Percentiles rank a stretch among this genome's conserved stretches.
Conservation (phyloP, 208 protist genomes). For the Leishmania arabica region DNA sequence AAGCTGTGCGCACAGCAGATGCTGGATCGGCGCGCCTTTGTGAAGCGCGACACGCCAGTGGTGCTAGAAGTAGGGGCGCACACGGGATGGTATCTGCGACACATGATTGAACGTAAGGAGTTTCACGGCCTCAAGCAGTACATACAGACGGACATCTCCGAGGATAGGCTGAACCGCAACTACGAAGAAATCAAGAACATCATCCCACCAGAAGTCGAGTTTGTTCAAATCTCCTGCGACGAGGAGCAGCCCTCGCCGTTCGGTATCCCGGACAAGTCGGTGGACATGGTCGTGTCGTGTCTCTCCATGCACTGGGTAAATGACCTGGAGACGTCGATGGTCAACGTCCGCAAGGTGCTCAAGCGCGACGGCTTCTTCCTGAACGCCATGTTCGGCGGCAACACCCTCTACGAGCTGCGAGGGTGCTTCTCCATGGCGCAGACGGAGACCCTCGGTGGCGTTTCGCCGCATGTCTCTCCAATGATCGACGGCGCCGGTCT, state of each 20-base stretch:
- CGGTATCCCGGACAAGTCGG: slow-evolving; percentile 78
- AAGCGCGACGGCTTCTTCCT: slow-evolving; percentile 91
- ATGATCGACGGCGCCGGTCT: slow-evolving; percentile 88
- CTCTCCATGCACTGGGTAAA: slow-evolving; percentile 94
- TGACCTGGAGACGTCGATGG: slow-evolving; percentile 83
- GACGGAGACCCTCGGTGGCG: slow-evolving; percentile 83
- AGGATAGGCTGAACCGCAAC: slow-evolving; percentile 84
- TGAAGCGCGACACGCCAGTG: slow-evolving; percentile 84
- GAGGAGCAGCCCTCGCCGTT: slow-evolving; percentile 80
- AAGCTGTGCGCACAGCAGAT: slow-evolving; percentile 84
- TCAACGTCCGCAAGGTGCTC: slow-evolving; percentile 78
- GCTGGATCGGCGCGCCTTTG: slow-evolving; percentile 80
- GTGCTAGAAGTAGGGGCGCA: slow-evolving; percentile 87
- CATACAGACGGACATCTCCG: slow-evolving; percentile 90
- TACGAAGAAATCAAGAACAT: slow-evolving; percentile 85
- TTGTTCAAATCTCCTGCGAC: slow-evolving; percentile 90
- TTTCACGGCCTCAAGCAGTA: slow-evolving; percentile 88
- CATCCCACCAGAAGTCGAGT: slow-evolving; percentile 81
- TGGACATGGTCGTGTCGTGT: slow-evolving; percentile 89
- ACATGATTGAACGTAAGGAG: slow-evolving; percentile 86
- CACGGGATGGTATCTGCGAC: slow-evolving; percentile 87
- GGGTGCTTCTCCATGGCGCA: slow-evolving; percentile 88
- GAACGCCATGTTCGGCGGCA: slow-evolving; percentile 88
- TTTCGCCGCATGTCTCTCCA: slow-evolving; percentile 89
- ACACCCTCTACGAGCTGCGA: slow-evolving; percentile 92